phyloP scores from a whole-genome alignment of 495 filamentous ascomycete genomes.

The Penicillium fimorum region DNA sequence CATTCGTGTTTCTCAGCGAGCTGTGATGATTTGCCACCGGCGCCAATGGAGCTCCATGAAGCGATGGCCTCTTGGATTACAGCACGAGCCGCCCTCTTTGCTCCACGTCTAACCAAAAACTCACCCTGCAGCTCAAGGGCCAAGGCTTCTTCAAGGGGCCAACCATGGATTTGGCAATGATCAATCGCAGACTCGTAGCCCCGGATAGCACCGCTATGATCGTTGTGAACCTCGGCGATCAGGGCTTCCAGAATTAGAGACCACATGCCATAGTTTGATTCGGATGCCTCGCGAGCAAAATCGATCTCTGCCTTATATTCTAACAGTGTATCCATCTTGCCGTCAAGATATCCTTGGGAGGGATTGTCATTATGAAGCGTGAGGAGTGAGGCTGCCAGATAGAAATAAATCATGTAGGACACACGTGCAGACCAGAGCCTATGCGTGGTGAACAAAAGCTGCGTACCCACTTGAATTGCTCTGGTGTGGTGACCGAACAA shows the following conservation, averaged over 20 bases:
- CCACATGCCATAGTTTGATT: conserved; percentile 81
- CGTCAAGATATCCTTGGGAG: conserved; percentile 47
- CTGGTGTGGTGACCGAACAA: conserved; percentile 72
- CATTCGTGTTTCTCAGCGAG: conserved; percentile 70
- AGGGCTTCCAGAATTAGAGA: conserved; percentile 72
- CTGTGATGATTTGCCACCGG: conserved; percentile 68
- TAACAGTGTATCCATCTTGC: conserved; percentile 54
- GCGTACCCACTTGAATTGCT: conserved; percentile 64
- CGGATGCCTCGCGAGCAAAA: conserved; percentile 63
- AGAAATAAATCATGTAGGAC: conserved; percentile 62
- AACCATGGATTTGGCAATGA: conserved; percentile 74
- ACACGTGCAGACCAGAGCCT: conserved; percentile 73
- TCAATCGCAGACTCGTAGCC: conserved; percentile 76
- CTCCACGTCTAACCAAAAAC: conserved; percentile 67
- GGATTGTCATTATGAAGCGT: conserved; percentile 59
- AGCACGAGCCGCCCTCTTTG: conserved; percentile 69
- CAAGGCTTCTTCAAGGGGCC: conserved; percentile 76
- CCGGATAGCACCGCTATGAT: conserved; percentile 60
- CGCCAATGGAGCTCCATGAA: conserved; percentile 72
- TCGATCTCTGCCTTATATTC: conserved; percentile 64
- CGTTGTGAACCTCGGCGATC: conserved; percentile 60
- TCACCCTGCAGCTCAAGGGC: conserved; percentile 71
- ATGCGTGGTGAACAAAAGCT: conserved; percentile 56
- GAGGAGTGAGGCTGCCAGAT: conserved; percentile 65
- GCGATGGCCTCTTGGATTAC: conserved; percentile 70